Evolutionary conservation across 2,329 filamentous ascomycete genomes (phyloP), one percentile per base, ranked within the genome.

Genomic region (Xylaria multiplex): DNA sequence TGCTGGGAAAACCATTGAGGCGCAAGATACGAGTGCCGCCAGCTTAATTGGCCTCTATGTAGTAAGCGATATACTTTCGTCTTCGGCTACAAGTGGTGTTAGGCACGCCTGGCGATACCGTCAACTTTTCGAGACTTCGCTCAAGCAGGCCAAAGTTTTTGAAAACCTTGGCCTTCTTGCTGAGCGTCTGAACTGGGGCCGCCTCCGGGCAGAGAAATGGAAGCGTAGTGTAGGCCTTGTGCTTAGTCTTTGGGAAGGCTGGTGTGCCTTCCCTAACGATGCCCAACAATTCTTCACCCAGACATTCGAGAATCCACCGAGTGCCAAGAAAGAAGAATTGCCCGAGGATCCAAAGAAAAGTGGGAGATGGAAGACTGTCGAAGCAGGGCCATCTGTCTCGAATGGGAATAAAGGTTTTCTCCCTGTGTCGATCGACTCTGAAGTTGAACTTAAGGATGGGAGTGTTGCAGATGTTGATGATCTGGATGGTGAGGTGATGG

Each of bases 91-190:
- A 9, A 91, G 91, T 69, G 91, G 90, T 2, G 89, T 95, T 27
- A 89, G 92, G 2, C 92, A 94, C 76, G 92, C 92, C 2, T 97
- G 93, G 92, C 90, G 93, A 59, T 97, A 93, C 75, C 85, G 93
- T 24, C 89, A 91, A 70, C 84, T 95, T 2, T 93, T 97, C 68
- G 93, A 96, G 76, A 82, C 84, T 0, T 88, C 90, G 0, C 82
- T 97, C 27, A 88, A 87, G 35, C 81, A 86, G 8, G 86, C 88
- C 62, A 86, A 88, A 64, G 88, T 76, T 0, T 97, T 97, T 73
- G 91, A 92, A 73, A 84, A 86, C 50, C 84, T 97, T 2, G 93
- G 93, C 0, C 81, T 86, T 62, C 85, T 96, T 66, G 88, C 93
- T 7, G 89, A 90, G 72, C 88, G 87, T 60, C 80, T 91, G 24